These are phyloP conservation scores for Arabidopsis lyrata DNA, from an alignment of 441 rosid genomes.

Conservation along the genomic window DNA sequence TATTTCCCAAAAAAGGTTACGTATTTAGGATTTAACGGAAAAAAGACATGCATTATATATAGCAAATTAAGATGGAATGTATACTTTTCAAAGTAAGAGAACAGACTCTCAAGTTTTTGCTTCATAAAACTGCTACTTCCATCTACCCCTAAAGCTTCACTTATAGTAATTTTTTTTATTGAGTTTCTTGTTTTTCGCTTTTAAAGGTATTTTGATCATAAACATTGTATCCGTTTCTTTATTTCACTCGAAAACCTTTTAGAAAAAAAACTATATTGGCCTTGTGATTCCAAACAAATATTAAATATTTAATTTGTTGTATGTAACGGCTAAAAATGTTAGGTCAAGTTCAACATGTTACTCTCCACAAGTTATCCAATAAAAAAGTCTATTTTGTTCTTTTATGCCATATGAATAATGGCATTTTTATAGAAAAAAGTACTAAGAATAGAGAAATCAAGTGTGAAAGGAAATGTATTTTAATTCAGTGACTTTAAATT, in stretches of 20 bases:
- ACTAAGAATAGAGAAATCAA: conserved; percentile 10
- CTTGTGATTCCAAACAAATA: not conserved
- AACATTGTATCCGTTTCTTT: no score
- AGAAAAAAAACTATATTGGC: no score
- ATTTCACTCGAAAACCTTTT: no score
- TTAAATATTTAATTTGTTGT: not conserved
- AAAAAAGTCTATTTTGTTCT: not conserved
- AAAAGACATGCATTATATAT: not conserved
- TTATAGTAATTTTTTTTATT: no score
- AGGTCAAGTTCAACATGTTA: conserved; percentile 26
- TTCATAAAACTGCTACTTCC: not conserved
- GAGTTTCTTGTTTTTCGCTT: no score
- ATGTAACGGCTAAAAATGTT: conserved; percentile 36
- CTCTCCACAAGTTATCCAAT: conserved; percentile 1
- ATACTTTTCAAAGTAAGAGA: not conserved
- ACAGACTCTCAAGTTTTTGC: not conserved
- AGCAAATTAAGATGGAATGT: not conserved
- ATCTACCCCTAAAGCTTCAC: no score
- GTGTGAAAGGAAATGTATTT: conserved; percentile 1
- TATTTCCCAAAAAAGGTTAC: not conserved
- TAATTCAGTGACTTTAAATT: conserved; percentile 31
- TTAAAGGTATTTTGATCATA: no score
- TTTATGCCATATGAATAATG: not conserved
- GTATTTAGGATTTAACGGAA: not conserved
- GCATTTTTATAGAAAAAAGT: conserved; percentile 9